Conservation (phyloP, 306 rosid genomes). For the Medicago ruthenica region DNA sequence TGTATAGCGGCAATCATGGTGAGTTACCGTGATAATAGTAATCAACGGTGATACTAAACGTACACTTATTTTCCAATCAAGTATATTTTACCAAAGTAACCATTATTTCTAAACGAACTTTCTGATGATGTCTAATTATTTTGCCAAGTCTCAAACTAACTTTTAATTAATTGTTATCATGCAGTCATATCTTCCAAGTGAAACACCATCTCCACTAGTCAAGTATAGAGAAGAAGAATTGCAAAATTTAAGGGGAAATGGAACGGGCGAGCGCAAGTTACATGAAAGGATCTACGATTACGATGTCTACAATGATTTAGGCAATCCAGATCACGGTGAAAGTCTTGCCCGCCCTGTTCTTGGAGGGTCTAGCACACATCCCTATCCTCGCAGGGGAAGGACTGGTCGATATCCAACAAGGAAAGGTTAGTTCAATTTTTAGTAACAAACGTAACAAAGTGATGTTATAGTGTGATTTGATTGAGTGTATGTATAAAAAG, state of each 20-base stretch:
- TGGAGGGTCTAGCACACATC: constrained; percentile 70
- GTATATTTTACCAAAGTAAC: neutral
- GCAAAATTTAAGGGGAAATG: constrained; percentile 69
- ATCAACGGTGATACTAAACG: no score
- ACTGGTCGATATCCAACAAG: constrained; percentile 67
- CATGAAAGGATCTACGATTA: constrained; percentile 82
- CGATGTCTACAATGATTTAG: constrained; percentile 75
- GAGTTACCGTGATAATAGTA: neutral
- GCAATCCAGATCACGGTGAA: constrained; percentile 51
- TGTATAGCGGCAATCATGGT: neutral
- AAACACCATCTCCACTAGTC: constrained; percentile 63
- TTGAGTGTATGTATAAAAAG: no score
- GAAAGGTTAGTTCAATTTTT: constrained; percentile 49
- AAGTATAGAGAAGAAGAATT: constrained; percentile 73
- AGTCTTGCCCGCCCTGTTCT: constrained; percentile 58
- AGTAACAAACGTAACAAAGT: no score
- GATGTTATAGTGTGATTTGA: no score
- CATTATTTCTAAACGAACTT: neutral
- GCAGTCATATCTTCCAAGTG: constrained; percentile 69
- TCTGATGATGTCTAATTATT: no score
- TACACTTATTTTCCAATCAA: neutral
- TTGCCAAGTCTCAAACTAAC: neutral
- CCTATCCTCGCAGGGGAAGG: constrained; percentile 93
- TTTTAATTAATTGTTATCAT: neutral
- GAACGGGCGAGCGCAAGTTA: constrained; percentile 61